A percentile compares a stretch with the other conserved stretches of the same genome.
Evolutionary conservation across 495 filamentous ascomycete genomes (phyloP).

Genomic region (Lophiotrema nucula): DNA sequence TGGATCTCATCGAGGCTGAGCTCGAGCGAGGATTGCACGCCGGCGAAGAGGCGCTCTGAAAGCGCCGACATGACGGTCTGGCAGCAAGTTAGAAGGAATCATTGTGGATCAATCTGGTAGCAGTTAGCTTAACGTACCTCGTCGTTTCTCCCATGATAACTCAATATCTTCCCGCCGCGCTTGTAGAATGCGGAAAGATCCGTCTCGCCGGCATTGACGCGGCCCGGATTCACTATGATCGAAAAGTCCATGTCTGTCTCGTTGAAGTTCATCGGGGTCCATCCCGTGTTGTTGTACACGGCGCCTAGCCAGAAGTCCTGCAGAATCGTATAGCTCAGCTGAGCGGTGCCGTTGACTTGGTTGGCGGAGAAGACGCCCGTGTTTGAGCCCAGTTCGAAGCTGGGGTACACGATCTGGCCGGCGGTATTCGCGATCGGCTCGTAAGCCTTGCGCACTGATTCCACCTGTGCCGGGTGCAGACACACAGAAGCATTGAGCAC

Average conservation of each 20-base stretch:
- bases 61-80: background rate
- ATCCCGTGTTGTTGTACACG: background rate
- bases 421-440: background rate
- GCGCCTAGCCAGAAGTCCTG: background rate
- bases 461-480: background rate
- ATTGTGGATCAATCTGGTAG: too few relatives aligned
- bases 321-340: background rate
- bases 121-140: too few relatives aligned
- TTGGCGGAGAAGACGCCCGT: too few relatives aligned
- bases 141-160: background rate
- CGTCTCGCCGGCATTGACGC: background rate
- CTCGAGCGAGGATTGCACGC: background rate
- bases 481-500: background rate
- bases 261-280: background rate
- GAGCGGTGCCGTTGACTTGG: too few relatives aligned
- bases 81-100: too few relatives aligned
- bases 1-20: background rate
- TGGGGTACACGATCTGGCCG: background rate
- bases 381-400: too few relatives aligned
- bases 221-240: background rate
- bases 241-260: background rate
- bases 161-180: background rate
- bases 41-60: background rate
- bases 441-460: background rate
- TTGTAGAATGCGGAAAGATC: background rate